A percentile compares a stretch with the other conserved stretches of the same genome.
These are phyloP conservation scores for Colletotrichum tamarilloi DNA, from an alignment of 2,329 filamentous ascomycete species.

Conservation along the genomic window DNA sequence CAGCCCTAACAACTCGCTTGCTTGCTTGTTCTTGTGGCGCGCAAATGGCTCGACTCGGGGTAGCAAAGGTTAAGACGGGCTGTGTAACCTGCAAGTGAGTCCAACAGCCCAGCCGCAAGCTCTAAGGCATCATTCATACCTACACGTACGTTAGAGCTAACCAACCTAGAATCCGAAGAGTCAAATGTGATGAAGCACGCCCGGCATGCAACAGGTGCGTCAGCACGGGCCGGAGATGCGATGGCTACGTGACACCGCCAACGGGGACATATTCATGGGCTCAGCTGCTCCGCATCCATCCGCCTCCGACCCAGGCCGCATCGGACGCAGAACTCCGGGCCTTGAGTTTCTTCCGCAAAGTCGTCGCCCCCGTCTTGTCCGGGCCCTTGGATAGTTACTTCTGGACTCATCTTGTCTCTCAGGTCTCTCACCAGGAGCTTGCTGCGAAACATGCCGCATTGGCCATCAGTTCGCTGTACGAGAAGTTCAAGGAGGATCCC, in stretches of 20 bases:
- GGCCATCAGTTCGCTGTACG: constrained; percentile 53
- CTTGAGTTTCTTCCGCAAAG: constrained; percentile 51
- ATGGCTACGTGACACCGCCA: constrained; percentile 42
- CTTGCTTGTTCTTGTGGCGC: no score
- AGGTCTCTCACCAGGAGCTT: constrained; percentile 50
- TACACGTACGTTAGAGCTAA: neutral
- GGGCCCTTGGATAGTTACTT: constrained; percentile 51
- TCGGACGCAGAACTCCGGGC: constrained; percentile 44
- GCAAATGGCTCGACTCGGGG: constrained; percentile 14
- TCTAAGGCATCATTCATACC: neutral
- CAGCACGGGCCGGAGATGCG: constrained; percentile 42
- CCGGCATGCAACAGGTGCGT: constrained; percentile 43
- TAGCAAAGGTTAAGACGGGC: constrained; percentile 39
- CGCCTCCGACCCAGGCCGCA: constrained; percentile 37
- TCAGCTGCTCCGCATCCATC: constrained; percentile 44
- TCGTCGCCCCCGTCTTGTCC: constrained; percentile 48
- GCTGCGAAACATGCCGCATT: constrained; percentile 51
- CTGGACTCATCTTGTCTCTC: constrained; percentile 53
- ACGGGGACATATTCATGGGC: constrained; percentile 45
- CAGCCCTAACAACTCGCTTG: no score
- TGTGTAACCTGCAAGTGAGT: constrained; percentile 42
- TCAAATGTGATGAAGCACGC: constrained; percentile 47
- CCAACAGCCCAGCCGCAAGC: neutral
- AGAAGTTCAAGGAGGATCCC: constrained; percentile 40
- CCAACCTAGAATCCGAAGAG: constrained; percentile 40